Percentiles rank a stretch among this genome's conserved stretches.
These are phyloP conservation scores for Xerocomus potaroensis DNA, from an alignment of 768 basidiomycete genomes.

Conservation along the genomic window DNA sequence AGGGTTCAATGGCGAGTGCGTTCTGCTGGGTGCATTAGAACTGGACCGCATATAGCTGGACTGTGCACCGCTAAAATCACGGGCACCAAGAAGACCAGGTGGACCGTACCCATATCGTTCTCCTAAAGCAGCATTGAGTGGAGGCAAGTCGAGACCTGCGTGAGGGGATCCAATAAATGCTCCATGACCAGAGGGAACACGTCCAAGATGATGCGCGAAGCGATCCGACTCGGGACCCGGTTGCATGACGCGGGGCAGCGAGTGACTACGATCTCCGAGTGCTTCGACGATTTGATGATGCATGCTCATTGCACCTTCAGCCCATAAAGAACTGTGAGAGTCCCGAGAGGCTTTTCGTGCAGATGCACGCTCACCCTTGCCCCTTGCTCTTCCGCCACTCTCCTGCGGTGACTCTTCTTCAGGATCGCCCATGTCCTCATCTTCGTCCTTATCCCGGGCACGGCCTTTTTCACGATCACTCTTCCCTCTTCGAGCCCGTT, in stretches of 20 bases:
- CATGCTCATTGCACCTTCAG: slow-evolving; percentile 34
- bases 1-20: slow-evolving; percentile 65
- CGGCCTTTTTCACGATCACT: slow-evolving; percentile 37
- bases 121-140: slow-evolving; percentile 43
- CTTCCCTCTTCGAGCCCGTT: slow-evolving; percentile 45
- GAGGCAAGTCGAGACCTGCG: slow-evolving; percentile 61
- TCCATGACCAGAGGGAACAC: slow-evolving; percentile 33
- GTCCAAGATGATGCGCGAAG: slow-evolving; percentile 33
- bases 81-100: slow-evolving; percentile 29
- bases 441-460: slow-evolving; percentile 37
- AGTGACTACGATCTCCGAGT: slow-evolving; percentile 32
- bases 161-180: slow-evolving; percentile 33
- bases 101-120: slow-evolving; percentile 37
- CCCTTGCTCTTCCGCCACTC: slow-evolving; percentile 28
- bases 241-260: slow-evolving; percentile 30
- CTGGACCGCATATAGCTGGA: slow-evolving; percentile 62
- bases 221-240: slow-evolving; percentile 30
- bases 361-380: slow-evolving; percentile 37
- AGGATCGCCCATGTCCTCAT: slow-evolving; percentile 48
- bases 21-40: slow-evolving; percentile 64
- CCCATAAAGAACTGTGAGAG: slow-evolving; percentile 31
- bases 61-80: slow-evolving; percentile 37
- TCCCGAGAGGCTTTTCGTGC: slow-evolving; percentile 33
- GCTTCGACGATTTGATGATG: slow-evolving; percentile 34
- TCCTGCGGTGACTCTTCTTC: slow-evolving; percentile 32